These are phyloP conservation scores for Trematosphaeria pertusa DNA, from an alignment of 2,329 filamentous ascomycete genomes.

Conservation along the genomic window DNA sequence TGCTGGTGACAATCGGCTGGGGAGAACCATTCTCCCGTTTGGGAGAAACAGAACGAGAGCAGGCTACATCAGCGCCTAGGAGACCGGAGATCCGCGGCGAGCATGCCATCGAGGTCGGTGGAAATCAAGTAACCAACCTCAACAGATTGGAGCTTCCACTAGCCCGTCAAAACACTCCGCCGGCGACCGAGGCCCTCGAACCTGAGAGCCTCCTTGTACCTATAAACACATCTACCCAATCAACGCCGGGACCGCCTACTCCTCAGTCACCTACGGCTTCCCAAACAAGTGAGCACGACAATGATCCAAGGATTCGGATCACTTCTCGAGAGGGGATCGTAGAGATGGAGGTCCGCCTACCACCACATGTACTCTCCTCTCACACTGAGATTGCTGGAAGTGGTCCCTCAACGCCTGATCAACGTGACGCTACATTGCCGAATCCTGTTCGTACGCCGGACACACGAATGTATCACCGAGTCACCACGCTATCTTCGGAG, in stretches of 20 bases:
- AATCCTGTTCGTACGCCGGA: constrained; percentile 7
- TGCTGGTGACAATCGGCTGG: constrained; percentile 37
- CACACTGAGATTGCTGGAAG: constrained; percentile 33
- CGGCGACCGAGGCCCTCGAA: constrained; percentile 6
- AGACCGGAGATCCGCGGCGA: constrained; percentile 7
- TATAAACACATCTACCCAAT: constrained; percentile 15
- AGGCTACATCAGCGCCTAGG: constrained; percentile 1
- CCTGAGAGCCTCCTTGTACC: constrained; percentile 17
- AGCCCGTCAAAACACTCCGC: constrained; percentile 11
- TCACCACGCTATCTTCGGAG: constrained; percentile 44
- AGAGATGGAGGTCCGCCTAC: constrained; percentile 48
- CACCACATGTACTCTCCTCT: constrained; percentile 38
- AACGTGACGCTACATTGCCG: constrained; percentile 11
- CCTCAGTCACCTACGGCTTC: constrained; percentile 34
- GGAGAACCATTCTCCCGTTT: constrained; percentile 13
- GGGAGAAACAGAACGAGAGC: constrained; percentile 5
- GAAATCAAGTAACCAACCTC: constrained; percentile 29
- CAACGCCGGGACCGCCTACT: constrained; percentile 26
- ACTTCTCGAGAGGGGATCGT: constrained; percentile 47
- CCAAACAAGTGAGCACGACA: constrained; percentile 32
- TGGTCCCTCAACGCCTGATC: constrained; percentile 13
- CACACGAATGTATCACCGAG: constrained; percentile 35
- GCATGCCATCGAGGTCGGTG: constrained; percentile 26
- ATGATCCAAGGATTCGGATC: constrained; percentile 48
- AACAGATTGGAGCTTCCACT: constrained; percentile 30